Evolutionary conservation across 345 rosid species (phyloP).

Genomic region (Murraya koenigii): DNA sequence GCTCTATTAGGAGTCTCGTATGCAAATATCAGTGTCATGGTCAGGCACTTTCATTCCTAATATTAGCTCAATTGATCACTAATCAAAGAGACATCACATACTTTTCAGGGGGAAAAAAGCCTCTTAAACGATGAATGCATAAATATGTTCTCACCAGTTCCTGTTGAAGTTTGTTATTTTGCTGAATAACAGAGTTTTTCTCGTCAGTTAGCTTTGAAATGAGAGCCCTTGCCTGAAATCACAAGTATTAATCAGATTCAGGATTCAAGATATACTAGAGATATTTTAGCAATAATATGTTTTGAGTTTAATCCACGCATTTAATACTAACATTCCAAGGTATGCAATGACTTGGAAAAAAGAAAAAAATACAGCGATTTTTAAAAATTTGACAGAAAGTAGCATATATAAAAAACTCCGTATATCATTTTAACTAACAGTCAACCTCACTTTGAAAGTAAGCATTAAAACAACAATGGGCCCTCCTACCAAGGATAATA

Average conservation of each 20-base stretch:
- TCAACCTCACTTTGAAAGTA: not conserved
- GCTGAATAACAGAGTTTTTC: constrained; percentile 49
- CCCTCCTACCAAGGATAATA: not conserved
- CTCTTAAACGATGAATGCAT: not conserved
- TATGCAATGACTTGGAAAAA: not conserved
- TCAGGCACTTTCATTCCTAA: not conserved
- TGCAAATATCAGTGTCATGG: not conserved
- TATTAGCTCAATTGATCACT: not conserved
- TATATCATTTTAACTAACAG: not conserved
- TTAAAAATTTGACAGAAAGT: not conserved
- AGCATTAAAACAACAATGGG: not conserved
- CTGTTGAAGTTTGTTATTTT: constrained; percentile 51
- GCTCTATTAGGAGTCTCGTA: not conserved
- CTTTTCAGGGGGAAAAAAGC: not conserved
- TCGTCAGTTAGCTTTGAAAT: constrained; percentile 58
- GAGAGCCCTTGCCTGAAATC: constrained; percentile 47
- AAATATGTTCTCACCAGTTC: constrained; percentile 53
- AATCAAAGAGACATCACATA: not conserved
- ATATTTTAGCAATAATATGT: not conserved
- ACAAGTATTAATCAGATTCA: constrained; percentile 9
- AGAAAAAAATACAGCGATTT: not conserved
- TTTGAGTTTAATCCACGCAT: not conserved
- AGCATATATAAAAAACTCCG: not conserved
- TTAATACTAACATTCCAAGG: not conserved
- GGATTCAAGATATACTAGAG: not conserved